Base-by-base conservation (phyloP, 2,329 filamentous ascomycete species). In the Aspergillus sp. region DNA sequence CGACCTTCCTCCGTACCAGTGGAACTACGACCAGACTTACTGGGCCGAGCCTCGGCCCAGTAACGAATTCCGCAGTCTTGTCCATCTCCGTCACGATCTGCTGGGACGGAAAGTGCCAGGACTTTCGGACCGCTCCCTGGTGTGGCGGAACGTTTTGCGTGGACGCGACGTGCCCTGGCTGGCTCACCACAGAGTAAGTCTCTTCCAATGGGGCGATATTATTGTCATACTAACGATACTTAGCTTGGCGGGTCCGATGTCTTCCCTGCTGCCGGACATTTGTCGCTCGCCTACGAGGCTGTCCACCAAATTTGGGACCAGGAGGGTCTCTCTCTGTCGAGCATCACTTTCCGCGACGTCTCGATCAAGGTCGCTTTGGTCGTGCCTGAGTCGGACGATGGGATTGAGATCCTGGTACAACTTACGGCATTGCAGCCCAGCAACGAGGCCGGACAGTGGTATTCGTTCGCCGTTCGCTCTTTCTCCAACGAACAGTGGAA, bases 251-350 rank as follows among this genome's bases (percentile, higher is more conserved):
- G 54, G 1, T 59, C 54, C 2, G 58, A 65, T 3, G 46, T 75
- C 0, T 74, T 69, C 26, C 73, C 74, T 2, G 67, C 60, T 1
- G 70, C 72, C 1, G 73, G 69, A 1, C 69, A 69, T 42, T 50
- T 75, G 12, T 52, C 57, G 6, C 71, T 73, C 62, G 67, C 64
- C 3, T 61, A 69, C 1, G 71, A 75, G 54, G 73, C 71, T 1
- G 46, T 62, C 2, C 31, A 24, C 4, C 63, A 68, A 52, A 9
- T 63, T 10, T 45, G 24, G 4, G 55, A 57, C 6, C n/a, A 22
- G 6, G 22, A 54, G 5, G 52, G 18, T 22, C 9, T 22, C 1
- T 16, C 22, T 11, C 12, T 50, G 6, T n/a, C n/a, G 16, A 50
- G 20, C 47, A 59, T 65, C 20, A 24, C 54, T 5, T 39, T 71